Percentiles rank a stretch among this genome's conserved stretches.
phyloP scores from a whole-genome alignment of 306 rosid genomes.

The Sophora flavescens region DNA sequence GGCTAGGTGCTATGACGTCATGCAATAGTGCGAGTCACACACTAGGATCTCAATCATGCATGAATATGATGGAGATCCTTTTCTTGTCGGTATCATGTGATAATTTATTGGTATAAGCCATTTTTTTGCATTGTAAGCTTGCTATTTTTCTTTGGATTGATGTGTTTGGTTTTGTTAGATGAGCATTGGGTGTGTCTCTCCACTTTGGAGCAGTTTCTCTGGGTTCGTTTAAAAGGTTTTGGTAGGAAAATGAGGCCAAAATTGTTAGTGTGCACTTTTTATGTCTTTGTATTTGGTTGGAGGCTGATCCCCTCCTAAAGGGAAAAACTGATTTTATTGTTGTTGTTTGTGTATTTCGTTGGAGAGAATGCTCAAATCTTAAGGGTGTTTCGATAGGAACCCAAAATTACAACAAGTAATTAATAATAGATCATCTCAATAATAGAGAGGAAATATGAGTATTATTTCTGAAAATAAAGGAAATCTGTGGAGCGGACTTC shows the following conservation, averaged over 20 bases:
- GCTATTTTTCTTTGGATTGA: neutral
- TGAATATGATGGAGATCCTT: neutral
- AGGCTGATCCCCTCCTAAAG: too few relatives aligned
- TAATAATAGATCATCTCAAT: too few relatives aligned
- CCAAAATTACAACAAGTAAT: too few relatives aligned
- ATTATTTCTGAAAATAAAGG: too few relatives aligned
- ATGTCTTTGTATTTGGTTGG: too few relatives aligned
- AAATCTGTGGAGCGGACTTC: too few relatives aligned
- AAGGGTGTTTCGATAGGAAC: neutral
- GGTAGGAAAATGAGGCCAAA: neutral
- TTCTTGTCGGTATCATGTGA: neutral
- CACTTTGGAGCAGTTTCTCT: neutral
- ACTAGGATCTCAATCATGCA: neutral
- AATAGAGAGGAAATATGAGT: too few relatives aligned
- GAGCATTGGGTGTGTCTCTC: neutral
- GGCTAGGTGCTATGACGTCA: neutral
- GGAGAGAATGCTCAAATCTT: constrained; percentile 14
- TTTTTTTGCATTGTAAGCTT: neutral
- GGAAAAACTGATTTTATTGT: neutral
- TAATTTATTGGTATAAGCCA: neutral
- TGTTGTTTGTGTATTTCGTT: neutral
- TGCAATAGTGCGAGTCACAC: neutral
- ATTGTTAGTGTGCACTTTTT: too few relatives aligned
- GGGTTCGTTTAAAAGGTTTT: neutral
- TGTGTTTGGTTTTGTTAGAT: neutral